phyloP scores from a whole-genome alignment of 116 monocot species.

The Posidonia oceanica region DNA sequence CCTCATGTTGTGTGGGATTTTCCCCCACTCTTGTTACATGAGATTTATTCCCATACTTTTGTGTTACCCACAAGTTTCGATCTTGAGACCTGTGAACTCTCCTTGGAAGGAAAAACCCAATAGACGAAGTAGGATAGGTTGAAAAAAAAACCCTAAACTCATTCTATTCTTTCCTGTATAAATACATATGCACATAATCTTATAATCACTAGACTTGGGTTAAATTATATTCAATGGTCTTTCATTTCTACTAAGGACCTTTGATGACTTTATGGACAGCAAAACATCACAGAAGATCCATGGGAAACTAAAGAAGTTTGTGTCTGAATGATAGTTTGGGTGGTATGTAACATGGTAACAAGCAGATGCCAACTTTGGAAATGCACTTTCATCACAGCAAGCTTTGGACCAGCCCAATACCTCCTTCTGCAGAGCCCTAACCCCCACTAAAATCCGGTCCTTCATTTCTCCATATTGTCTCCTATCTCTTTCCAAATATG shows the following conservation, averaged over 20 bases:
- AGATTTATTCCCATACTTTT: too few relatives aligned
- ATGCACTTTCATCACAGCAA: constrained; percentile 1
- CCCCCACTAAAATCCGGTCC: constrained; percentile 38
- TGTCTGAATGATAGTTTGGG: constrained; percentile 3
- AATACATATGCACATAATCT: too few relatives aligned
- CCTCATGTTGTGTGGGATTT: too few relatives aligned
- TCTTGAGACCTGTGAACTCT: too few relatives aligned
- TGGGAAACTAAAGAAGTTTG: constrained; percentile 14
- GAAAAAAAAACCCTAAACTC: too few relatives aligned
- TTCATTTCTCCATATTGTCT: constrained; percentile 54
- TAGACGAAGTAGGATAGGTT: too few relatives aligned
- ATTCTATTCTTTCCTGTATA: too few relatives aligned
- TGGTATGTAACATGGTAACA: constrained; percentile 20
- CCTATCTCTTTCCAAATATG: constrained; percentile 52
- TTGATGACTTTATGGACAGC: constrained; percentile 10
- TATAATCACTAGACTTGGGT: too few relatives aligned
- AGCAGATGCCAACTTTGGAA: constrained; percentile 10
- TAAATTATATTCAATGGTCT: too few relatives aligned
- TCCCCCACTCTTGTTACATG: too few relatives aligned
- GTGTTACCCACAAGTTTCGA: too few relatives aligned
- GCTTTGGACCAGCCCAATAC: constrained; percentile 31
- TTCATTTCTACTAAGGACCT: background rate
- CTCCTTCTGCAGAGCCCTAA: constrained; percentile 47
- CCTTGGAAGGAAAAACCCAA: too few relatives aligned
- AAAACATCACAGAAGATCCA: constrained; percentile 16